Evolutionary conservation across 441 rosid genomes (phyloP).

Genomic region (Daphne laureola): DNA sequence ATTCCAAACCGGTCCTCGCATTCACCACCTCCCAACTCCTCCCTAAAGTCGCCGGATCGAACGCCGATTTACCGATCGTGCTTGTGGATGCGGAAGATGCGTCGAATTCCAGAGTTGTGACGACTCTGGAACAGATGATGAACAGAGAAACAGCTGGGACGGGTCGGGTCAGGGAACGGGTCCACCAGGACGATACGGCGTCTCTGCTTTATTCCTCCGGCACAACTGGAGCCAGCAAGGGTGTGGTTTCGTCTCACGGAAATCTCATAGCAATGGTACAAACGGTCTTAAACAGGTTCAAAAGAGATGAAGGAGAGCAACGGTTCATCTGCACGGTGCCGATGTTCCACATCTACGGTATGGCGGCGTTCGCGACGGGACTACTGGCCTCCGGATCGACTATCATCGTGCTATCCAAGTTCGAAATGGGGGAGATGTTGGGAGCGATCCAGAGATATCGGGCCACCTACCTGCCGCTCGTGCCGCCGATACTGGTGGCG

Average conservation of each 20-base stretch:
- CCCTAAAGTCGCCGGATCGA: slow-evolving; percentile 35
- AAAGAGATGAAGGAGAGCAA: slow-evolving; percentile 24
- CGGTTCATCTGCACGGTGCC: slow-evolving; percentile 84
- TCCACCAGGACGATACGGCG: slow-evolving; percentile 71
- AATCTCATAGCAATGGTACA: slow-evolving; percentile 76
- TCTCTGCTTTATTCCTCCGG: slow-evolving; percentile 93
- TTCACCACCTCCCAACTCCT: slow-evolving; percentile 45
- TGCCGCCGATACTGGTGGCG: slow-evolving; percentile 85
- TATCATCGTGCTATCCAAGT: slow-evolving; percentile 66
- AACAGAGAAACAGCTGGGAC: slow-evolving; percentile 30
- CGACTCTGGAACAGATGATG: slow-evolving; percentile 45
- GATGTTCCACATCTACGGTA: slow-evolving; percentile 89
- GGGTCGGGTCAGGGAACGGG: slow-evolving; percentile 49
- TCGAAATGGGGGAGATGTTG: slow-evolving; percentile 82
- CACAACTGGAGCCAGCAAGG: slow-evolving; percentile 87
- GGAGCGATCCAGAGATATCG: slow-evolving; percentile 45
- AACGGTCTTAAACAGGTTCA: slow-evolving; percentile 40
- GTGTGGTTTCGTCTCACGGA: slow-evolving; percentile 84
- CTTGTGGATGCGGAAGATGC: slow-evolving; percentile 39
- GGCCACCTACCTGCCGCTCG: slow-evolving; percentile 60
- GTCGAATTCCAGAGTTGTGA: slow-evolving; percentile 21
- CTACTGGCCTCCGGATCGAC: slow-evolving; percentile 71
- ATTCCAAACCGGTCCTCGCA: slow-evolving; percentile 51
- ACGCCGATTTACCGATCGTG: slow-evolving; percentile 27
- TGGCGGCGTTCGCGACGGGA: slow-evolving; percentile 79